Base-by-base conservation (phyloP, 2,329 filamentous ascomycete species). In the Xylaria sp. region DNA sequence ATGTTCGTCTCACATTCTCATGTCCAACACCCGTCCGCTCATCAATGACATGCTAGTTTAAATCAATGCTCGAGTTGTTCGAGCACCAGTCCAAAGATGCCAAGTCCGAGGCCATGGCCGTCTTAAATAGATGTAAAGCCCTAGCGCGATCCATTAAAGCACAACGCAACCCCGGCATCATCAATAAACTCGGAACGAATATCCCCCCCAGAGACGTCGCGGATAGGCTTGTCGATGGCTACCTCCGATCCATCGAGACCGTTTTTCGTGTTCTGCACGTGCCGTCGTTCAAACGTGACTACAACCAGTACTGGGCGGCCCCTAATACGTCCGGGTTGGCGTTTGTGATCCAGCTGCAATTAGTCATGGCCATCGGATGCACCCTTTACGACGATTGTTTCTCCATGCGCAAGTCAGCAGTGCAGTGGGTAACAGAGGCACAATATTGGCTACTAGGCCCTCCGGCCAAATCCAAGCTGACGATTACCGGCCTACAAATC, bases 251-350 rank as follows among this genome's bases (percentile, higher is more conserved):
- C 0, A 82, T 86, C 47, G 87, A 90, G 71, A 83, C 84, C 0
- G 83, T 86, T 17, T 82, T 86, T 67, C 82, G 88, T 2, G 81
- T 90, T 27, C 65, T 90, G 9, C 85, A 90, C 73, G 74, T 86
- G 0, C 87, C 87, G 0, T 84, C 83, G 0, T 90, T 90, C 68
- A 78, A 81, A 50, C 78, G 79, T 11, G 84, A 87, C 36, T 90
- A 89, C 69, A 79, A 81, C 10, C 72, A 74, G 2, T 85, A 84
- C 73, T 87, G 84, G 84, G 75, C 80, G 36, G 79, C 80, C 17
- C 80, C 81, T 0, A 70, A 75, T 22, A 76, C 77, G 0, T 77
- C 80, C 1, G 82, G 79, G 33, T 73, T 78, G 17, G 75, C 78
- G 6, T 87, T 87, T 71, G 60, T 85, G 9, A 79, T 87, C n/a